These are phyloP conservation scores for Cucumis variabilis DNA, from an alignment of 331 rosid genomes.

Conservation along the genomic window DNA sequence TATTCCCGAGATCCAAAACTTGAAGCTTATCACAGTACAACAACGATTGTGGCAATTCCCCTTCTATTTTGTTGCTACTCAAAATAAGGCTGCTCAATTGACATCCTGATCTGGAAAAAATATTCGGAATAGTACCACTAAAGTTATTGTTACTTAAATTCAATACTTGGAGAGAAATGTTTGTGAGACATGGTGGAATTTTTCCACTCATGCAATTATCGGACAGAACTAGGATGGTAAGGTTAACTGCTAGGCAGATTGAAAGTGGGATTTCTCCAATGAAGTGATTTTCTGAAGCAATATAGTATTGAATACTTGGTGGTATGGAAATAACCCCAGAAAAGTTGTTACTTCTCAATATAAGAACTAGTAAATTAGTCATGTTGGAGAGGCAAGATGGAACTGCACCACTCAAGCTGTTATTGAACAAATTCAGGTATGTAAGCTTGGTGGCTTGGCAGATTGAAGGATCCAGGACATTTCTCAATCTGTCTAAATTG, in stretches of 20 bases:
- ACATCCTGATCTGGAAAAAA: slow-evolving; percentile 60
- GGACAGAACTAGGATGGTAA: slow-evolving; percentile 68
- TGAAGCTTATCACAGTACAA: slow-evolving; percentile 61
- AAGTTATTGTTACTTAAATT: slow-evolving; percentile 72
- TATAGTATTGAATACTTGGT: slow-evolving; percentile 60
- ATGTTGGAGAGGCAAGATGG: slow-evolving; percentile 63
- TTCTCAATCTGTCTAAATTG: neutral
- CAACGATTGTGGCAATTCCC: slow-evolving; percentile 61
- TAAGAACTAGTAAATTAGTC: slow-evolving; percentile 53
- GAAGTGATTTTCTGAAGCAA: slow-evolving; percentile 45
- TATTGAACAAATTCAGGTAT: slow-evolving; percentile 26
- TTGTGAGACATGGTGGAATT: slow-evolving; percentile 72
- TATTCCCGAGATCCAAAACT: slow-evolving; percentile 49
- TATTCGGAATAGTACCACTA: slow-evolving; percentile 62
- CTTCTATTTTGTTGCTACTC: slow-evolving; percentile 60
- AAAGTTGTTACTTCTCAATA: slow-evolving; percentile 77
- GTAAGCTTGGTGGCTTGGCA: no score
- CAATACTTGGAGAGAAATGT: slow-evolving; percentile 59
- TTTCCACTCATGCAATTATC: slow-evolving; percentile 62
- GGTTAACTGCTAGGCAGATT: slow-evolving; percentile 57
- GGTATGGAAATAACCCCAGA: slow-evolving; percentile 65
- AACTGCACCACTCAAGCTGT: slow-evolving; percentile 61
- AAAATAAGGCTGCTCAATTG: slow-evolving; percentile 77
- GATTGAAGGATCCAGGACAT: no score
- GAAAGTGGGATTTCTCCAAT: slow-evolving; percentile 69